Percentiles rank a stretch among this genome's conserved stretches.
Evolutionary conservation across 2,329 filamentous ascomycete genomes (phyloP).

Genomic region (Seiridium unicorne): DNA sequence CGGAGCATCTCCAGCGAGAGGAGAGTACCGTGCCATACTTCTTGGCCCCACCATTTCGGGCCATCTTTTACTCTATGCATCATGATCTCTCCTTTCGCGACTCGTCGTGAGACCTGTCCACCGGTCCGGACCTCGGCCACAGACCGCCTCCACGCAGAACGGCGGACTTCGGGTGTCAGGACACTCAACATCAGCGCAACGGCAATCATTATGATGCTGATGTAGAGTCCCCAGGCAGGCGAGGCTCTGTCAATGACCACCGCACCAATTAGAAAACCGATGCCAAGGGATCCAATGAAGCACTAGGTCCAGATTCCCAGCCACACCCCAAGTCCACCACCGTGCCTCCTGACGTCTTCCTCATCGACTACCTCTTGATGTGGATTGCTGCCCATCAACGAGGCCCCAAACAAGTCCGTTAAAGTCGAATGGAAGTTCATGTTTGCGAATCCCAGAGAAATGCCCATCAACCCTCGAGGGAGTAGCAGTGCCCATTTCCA

Average conservation of each 20-base stretch:
- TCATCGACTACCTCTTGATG: conserved; percentile 69
- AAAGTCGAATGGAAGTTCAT: conserved; percentile 74
- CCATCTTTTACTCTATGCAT: conserved; percentile 72
- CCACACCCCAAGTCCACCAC: conserved; percentile 79
- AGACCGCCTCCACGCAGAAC: conserved; percentile 66
- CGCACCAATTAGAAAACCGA: conserved; percentile 73
- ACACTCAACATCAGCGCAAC: conserved; percentile 68
- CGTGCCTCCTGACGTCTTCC: conserved; percentile 70
- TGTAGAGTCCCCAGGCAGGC: conserved; percentile 74
- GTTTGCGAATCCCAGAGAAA: conserved; percentile 70
- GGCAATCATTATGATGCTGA: conserved; percentile 67
- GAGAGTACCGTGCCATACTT: conserved; percentile 68
- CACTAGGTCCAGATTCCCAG: conserved; percentile 77
- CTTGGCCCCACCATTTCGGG: conserved; percentile 75
- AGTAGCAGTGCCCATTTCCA: conserved; percentile 63
- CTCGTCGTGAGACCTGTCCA: conserved; percentile 50
- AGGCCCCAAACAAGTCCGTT: conserved; percentile 74
- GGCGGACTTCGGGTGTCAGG: conserved; percentile 68
- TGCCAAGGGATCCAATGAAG: conserved; percentile 67
- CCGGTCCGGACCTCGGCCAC: conserved; percentile 62
- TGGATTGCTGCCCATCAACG: conserved; percentile 68
- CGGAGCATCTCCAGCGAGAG: conserved; percentile 69
- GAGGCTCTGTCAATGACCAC: conserved; percentile 62
- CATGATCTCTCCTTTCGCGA: conserved; percentile 73
- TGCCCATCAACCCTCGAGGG: conserved; percentile 64